Conservation (phyloP, 2,329 filamentous ascomycete genomes). For the Fusarium incarnatum region DNA sequence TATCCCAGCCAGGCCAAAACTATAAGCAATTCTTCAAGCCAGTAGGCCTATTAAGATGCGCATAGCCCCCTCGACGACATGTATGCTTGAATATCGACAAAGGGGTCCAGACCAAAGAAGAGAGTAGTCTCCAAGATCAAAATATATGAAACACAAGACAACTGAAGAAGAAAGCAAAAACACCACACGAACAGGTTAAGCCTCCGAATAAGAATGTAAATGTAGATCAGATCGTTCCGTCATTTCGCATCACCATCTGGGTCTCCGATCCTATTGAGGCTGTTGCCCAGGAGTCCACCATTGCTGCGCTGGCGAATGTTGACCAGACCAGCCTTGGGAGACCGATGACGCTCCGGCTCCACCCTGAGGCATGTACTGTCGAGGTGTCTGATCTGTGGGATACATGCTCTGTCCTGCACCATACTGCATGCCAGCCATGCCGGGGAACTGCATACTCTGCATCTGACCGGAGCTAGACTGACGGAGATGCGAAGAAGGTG, state of each 20-base stretch:
- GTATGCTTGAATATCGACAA: slow-evolving; percentile 54
- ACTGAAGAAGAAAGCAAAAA: slow-evolving; percentile 16
- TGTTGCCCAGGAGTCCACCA: slow-evolving; percentile 68
- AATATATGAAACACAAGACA: slow-evolving; percentile 24
- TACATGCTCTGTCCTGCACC: slow-evolving; percentile 69
- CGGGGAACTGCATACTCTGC: slow-evolving; percentile 72
- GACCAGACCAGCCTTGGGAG: slow-evolving; percentile 66
- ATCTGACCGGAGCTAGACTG: slow-evolving; percentile 68
- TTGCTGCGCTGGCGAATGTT: slow-evolving; percentile 71
- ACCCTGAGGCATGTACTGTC: slow-evolving; percentile 76
- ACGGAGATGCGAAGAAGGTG: slow-evolving; percentile 70
- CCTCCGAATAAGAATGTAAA: slow-evolving; percentile 27
- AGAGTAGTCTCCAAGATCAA: slow-evolving; percentile 36
- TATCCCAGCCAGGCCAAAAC: slow-evolving; percentile 53
- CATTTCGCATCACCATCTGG: slow-evolving; percentile 34
- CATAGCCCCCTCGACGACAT: slow-evolving; percentile 52
- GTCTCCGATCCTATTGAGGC: slow-evolving; percentile 47
- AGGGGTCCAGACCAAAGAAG: slow-evolving; percentile 45
- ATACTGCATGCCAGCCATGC: slow-evolving; percentile 71
- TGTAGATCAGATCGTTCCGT: slow-evolving; percentile 39
- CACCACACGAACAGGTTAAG: slow-evolving; percentile 24
- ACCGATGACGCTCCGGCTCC: slow-evolving; percentile 62
- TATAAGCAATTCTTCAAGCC: slow-evolving; percentile 50
- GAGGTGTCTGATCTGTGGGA: slow-evolving; percentile 70
- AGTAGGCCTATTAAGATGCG: slow-evolving; percentile 48